These are phyloP conservation scores for Cordyceps sp. DNA, from an alignment of 2,329 filamentous ascomycete species.

Conservation along the genomic window DNA sequence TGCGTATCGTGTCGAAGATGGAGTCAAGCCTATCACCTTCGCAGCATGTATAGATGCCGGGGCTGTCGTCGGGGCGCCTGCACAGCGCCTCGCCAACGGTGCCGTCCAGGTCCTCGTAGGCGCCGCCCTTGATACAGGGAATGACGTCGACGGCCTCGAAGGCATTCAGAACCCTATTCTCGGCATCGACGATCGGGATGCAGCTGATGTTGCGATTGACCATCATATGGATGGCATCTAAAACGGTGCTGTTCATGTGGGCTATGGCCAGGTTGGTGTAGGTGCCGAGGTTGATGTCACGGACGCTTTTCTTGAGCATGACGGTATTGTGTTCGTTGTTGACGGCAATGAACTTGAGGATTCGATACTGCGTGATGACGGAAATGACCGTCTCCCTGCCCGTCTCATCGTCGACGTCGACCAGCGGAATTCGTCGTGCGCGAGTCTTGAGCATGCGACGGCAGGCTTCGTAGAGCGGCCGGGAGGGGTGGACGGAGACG, in stretches of 20 bases:
- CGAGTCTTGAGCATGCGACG: slow-evolving; percentile 86
- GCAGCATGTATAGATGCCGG: slow-evolving; percentile 91
- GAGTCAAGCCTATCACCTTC: slow-evolving; percentile 84
- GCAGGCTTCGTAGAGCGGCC: slow-evolving; percentile 87
- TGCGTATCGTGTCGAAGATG: slow-evolving; percentile 92
- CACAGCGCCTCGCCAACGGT: slow-evolving; percentile 79
- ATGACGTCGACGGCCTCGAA: slow-evolving; percentile 98
- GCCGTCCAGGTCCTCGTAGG: slow-evolving; percentile 77
- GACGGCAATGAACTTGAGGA: slow-evolving; percentile 96
- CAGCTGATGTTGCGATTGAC: slow-evolving; percentile 89
- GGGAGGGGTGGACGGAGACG: slow-evolving; percentile 82
- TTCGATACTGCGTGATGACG: slow-evolving; percentile 94
- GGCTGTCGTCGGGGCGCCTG: slow-evolving; percentile 77
- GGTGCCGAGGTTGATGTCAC: slow-evolving; percentile 71
- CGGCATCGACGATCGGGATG: slow-evolving; percentile 76
- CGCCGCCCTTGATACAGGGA: slow-evolving; percentile 80
- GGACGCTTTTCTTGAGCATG: slow-evolving; percentile 71
- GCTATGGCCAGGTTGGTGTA: slow-evolving; percentile 70
- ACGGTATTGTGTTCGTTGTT: slow-evolving; percentile 77
- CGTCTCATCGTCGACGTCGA: slow-evolving; percentile 90
- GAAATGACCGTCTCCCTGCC: slow-evolving; percentile 84
- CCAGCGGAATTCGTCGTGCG: slow-evolving; percentile 80
- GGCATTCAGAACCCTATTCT: slow-evolving; percentile 71
- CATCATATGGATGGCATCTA: slow-evolving; percentile 87
- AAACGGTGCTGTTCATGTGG: slow-evolving; percentile 75